A percentile compares a stretch with the other conserved stretches of the same genome.
Conservation (phyloP, 305 asterid species). For the Striga hermonthica region DNA sequence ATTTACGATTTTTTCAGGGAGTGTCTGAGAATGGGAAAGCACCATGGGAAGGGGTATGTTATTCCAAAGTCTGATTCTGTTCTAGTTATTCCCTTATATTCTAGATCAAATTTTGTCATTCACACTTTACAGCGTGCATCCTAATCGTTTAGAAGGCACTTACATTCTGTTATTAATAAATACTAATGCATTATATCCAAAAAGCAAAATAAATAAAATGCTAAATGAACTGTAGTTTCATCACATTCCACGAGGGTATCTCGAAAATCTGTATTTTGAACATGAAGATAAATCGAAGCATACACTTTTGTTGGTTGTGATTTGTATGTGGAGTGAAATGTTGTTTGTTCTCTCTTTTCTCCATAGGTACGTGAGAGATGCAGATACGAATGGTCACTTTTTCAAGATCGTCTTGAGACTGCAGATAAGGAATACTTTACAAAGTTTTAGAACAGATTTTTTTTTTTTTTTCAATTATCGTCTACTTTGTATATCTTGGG, state of each 20-base stretch:
- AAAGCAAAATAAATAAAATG: neutral
- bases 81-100: no score
- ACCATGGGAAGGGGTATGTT: constrained; percentile 96
- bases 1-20: constrained; percentile 51
- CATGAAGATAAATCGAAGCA: neutral
- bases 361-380: constrained; percentile 66
- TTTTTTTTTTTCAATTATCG: no score
- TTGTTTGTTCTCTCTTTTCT: neutral
- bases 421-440: neutral
- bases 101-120: no score
- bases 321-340: neutral
- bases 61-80: constrained; percentile 19
- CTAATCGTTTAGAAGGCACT: no score
- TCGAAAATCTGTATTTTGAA: neutral
- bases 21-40: constrained; percentile 67
- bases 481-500: no score
- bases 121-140: no score
- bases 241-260: neutral
- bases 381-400: constrained; percentile 61
- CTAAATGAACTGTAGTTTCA: no score
- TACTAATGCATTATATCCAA: no score
- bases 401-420: constrained; percentile 49
- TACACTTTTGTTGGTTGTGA: neutral
- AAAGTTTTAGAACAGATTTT: no score
- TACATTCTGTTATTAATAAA: no score